Conservation (phyloP, 345 rosid species). For the Durio zibethinus region DNA sequence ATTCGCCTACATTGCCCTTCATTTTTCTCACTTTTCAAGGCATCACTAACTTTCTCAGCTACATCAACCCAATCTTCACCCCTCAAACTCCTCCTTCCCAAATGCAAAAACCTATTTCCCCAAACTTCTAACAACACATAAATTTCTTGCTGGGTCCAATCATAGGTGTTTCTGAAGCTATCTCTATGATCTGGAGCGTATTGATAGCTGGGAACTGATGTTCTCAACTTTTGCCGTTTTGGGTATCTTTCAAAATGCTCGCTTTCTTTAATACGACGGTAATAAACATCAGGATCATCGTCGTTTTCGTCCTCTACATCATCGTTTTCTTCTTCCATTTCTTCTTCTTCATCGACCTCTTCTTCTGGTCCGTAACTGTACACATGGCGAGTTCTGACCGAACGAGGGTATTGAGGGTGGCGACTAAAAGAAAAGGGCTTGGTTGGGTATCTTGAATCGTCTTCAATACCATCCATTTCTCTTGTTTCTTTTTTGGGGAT, state of each 20-base stretch:
- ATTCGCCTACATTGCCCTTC: constrained; percentile 85
- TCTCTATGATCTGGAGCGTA: constrained; percentile 28
- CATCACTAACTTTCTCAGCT: constrained; percentile 85
- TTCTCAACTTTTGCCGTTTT: constrained; percentile 67
- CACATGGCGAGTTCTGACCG: background rate
- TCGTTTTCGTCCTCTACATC: constrained; percentile 38
- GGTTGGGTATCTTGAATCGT: constrained; percentile 59
- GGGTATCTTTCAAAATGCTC: constrained; percentile 51
- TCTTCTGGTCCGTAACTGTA: background rate
- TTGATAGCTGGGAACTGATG: constrained; percentile 41
- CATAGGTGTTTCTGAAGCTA: constrained; percentile 45
- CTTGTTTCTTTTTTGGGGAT: background rate
- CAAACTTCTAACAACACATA: constrained; percentile 74
- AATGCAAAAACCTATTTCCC: constrained; percentile 84
- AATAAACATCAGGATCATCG: constrained; percentile 32
- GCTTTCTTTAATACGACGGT: constrained; percentile 23
- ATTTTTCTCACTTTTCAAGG: constrained; percentile 58
- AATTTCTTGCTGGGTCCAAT: constrained; percentile 86
- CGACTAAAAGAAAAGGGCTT: constrained; percentile 47
- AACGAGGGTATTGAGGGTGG: constrained; percentile 31
- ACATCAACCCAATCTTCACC: constrained; percentile 94
- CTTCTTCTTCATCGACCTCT: background rate
- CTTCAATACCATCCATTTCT: constrained; percentile 21
- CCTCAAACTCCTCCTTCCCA: constrained; percentile 84
- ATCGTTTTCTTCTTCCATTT: constrained; percentile 10